Evolutionary conservation across 176 grass and related monocot species (phyloP).

Genomic region (Zizania latifolia): DNA sequence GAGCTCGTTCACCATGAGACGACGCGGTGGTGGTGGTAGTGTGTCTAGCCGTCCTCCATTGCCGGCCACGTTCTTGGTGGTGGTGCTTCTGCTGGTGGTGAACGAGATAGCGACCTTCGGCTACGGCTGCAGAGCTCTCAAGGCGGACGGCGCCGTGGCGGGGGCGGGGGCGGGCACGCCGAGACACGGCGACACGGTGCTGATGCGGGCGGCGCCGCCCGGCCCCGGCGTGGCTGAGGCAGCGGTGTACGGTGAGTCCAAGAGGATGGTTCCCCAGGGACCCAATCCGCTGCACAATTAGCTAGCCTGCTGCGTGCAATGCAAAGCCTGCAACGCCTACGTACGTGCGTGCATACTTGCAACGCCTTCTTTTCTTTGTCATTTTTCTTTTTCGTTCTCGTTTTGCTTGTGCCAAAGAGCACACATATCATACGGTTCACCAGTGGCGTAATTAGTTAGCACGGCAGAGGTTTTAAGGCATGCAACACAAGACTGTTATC

Average conservation of each 20-base stretch:
- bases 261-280: constrained; percentile 45
- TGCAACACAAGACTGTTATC: not conserved
- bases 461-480: not conserved
- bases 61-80: constrained; percentile 19
- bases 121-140: constrained; percentile 17
- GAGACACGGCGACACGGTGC: not conserved
- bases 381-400: not conserved
- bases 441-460: constrained; percentile 22
- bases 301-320: not conserved
- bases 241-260: constrained; percentile 26
- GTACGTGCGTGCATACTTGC: not conserved
- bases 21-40: not conserved
- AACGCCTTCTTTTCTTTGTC: not conserved
- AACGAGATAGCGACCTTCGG: constrained; percentile 16
- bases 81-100: not conserved
- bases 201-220: not conserved
- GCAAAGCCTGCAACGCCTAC: not conserved
- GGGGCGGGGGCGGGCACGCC: not conserved
- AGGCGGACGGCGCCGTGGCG: not conserved
- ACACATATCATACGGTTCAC: constrained; percentile 5
- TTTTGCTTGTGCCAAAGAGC: constrained; percentile 20
- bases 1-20: constrained; percentile 17
- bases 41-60: not conserved
- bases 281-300: constrained; percentile 56
- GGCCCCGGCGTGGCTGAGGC: not conserved